Evolutionary conservation across 768 basidiomycete species (phyloP).

Genomic region (Rhodotorula graminis): DNA sequence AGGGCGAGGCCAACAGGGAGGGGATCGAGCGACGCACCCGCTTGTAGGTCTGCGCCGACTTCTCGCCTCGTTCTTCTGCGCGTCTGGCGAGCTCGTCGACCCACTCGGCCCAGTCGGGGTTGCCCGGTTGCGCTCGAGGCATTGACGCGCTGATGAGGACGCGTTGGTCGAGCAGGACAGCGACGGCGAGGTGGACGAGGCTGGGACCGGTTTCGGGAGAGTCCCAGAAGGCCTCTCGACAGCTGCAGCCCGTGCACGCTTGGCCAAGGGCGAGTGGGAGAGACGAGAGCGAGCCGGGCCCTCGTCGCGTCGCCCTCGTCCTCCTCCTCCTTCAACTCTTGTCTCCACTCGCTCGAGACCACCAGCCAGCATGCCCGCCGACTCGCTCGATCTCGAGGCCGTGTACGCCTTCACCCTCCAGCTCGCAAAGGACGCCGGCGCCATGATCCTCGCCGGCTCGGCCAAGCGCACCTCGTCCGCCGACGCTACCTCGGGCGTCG

Average conservation of each 20-base stretch:
- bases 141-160: conserved; percentile 17
- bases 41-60: conserved; percentile 18
- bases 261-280: too few species aligned
- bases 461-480: conserved; percentile 46
- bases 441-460: conserved; percentile 58
- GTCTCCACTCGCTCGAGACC: too few species aligned
- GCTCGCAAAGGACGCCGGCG: conserved; percentile 72
- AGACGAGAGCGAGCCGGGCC: too few species aligned
- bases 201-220: rapidly evolving
- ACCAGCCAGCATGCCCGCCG: background rate
- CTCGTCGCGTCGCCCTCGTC: background rate
- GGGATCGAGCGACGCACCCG: conserved; percentile 8
- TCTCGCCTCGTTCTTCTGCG: conserved; percentile 9
- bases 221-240: too few species aligned
- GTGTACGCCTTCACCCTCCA: conserved; percentile 64
- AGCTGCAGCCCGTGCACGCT: background rate
- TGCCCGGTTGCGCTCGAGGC: conserved; percentile 19
- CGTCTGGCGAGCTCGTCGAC: conserved; percentile 8
- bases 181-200: background rate
- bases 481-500: conserved; percentile 53
- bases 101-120: conserved; percentile 34
- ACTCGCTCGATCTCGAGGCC: conserved; percentile 52
- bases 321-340: background rate
- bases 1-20: background rate
- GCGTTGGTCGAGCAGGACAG: background rate